phyloP scores from a whole-genome alignment of 768 basidiomycete species.

The Holtermannia corniformis region DNA sequence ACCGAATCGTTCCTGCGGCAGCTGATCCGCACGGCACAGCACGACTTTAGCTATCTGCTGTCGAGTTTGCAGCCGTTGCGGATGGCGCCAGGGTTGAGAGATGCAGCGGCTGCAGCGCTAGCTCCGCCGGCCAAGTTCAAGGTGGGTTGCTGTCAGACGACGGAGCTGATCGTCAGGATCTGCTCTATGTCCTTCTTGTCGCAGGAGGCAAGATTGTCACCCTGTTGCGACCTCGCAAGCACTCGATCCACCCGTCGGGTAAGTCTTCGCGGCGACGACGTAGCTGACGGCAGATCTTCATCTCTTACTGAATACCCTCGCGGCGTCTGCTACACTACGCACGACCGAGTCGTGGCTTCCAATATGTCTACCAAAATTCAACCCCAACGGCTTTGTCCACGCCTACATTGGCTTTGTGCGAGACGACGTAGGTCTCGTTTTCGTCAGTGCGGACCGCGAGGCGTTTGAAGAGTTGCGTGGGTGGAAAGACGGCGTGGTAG shows the following conservation, averaged over 20 bases:
- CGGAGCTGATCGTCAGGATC: conserved; percentile 51
- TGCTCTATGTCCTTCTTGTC: conserved; percentile 83
- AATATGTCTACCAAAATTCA: conserved; percentile 90
- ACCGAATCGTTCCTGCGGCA: conserved; percentile 72
- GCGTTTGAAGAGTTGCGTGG: conserved; percentile 65
- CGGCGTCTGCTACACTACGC: conserved; percentile 65
- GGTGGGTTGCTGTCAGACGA: conserved; percentile 42
- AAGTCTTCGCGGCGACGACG: conserved; percentile 12
- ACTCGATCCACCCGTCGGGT: conserved; percentile 92
- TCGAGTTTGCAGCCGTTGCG: conserved; percentile 73
- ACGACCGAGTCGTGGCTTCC: conserved; percentile 84
- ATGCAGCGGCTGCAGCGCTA: conserved; percentile 67
- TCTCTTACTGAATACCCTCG: conserved; percentile 80
- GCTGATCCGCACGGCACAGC: conserved; percentile 59
- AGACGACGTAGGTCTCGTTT: conserved; percentile 56
- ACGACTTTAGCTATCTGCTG: conserved; percentile 69
- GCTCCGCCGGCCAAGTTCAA: conserved; percentile 72
- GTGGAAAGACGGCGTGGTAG: conserved; percentile 62
- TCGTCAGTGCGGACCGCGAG: conserved; percentile 70
- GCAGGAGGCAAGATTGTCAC: conserved; percentile 70
- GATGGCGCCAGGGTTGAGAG: conserved; percentile 59
- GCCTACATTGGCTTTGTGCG: conserved; percentile 56
- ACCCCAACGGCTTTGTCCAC: conserved; percentile 78
- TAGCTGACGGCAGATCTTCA: conserved; percentile 59
- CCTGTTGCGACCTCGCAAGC: conserved; percentile 77